Base-by-base conservation (phyloP, 495 filamentous ascomycete genomes). In the Lasiosphaeriaceae sp. region DNA sequence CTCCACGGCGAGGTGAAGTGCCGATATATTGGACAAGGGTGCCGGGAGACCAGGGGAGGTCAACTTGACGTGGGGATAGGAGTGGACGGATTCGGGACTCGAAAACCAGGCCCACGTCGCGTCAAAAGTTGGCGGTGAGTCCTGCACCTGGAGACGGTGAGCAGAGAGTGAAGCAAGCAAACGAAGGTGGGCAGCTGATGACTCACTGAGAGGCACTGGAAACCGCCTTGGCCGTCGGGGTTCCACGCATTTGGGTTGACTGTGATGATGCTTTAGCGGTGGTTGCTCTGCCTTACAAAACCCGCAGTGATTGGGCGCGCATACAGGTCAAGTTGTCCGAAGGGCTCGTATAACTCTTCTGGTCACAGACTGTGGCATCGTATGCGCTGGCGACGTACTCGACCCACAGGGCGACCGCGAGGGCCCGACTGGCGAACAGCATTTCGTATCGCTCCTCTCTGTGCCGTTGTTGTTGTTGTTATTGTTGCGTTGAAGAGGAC, bases 51-150 rank as follows among this genome's bases (percentile, higher is more conserved):
- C 48, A 11, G 55, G 56, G 14, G 59, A 44, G 12, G 55, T 50
- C n/a, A 70, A 47, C 39, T 70, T 70, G 51, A 70, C 67, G 60
- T 70, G 67, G 58, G 67, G 65, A 51, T 67, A 70, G 23, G 67
- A 70, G 31, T 70, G 65, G 19, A 70, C 67, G 5, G 51, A 54
- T 17, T 51, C 52, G 11, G 62, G 52, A 23, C 59, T 44, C 29
- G 49, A 44, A 14, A 58, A 47, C 67, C 67, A 70, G 24, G 43
- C 48, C 67, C 67, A 70, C 24, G 62, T 70, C 20, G 65, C 60
- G n/a, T 63, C 62, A 43, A 70, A 68, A 1, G 62, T 34, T 17
- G 67, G 60, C 58, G 67, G 67, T 57, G 59, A 63, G 52, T 66
- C 60, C 24, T 62, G 65, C 20, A 70, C 52, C 66, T 69, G 59